phyloP scores from a whole-genome alignment of 148 eudicot genomes.

The Gaultheria prostrata region DNA sequence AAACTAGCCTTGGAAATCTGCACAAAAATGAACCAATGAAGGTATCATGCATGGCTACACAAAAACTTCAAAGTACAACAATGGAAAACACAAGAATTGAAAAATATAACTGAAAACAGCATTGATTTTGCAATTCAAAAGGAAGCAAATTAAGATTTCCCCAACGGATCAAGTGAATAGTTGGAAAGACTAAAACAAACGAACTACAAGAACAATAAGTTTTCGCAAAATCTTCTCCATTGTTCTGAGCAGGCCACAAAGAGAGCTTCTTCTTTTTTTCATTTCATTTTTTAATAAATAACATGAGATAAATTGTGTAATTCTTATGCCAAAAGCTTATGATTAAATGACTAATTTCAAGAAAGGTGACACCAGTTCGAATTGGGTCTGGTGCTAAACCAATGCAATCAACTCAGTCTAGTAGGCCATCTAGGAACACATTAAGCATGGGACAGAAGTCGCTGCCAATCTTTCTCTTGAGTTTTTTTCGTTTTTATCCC shows the following conservation, averaged over 20 bases:
- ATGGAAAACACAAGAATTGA: not conserved
- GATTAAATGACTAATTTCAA: not conserved
- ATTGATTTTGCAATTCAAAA: not conserved
- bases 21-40: not conserved
- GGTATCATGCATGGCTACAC: conserved; percentile 7
- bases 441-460: conserved; percentile 9
- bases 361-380: not conserved
- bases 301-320: no score
- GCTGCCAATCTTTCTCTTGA: not conserved
- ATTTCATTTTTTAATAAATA: not conserved
- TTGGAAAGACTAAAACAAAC: not conserved
- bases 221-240: not conserved
- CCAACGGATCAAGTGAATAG: not conserved
- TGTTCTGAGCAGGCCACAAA: not conserved
- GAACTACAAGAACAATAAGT: not conserved
- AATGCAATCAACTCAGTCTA: not conserved
- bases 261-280: not conserved
- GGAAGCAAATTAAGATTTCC: not conserved
- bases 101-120: not conserved
- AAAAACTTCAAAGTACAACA: not conserved
- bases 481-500: no score
- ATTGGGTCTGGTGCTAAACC: not conserved
- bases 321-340: not conserved
- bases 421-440: conserved; percentile 1
- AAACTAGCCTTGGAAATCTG: not conserved